Base-by-base conservation (phyloP, 2,329 filamentous ascomycete genomes). In the Stemphylium vesicarium region DNA sequence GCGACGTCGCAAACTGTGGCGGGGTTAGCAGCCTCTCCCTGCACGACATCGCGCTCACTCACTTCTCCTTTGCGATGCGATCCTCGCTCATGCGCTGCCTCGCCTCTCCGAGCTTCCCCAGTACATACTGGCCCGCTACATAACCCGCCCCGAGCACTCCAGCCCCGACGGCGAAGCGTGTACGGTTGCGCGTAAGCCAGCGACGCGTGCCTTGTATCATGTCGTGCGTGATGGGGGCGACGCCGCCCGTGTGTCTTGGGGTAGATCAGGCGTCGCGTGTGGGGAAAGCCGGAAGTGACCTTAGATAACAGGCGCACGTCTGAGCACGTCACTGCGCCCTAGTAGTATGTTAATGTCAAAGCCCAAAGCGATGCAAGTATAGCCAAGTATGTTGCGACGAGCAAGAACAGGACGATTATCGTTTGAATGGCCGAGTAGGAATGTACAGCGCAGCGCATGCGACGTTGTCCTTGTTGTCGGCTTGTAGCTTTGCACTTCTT, bases 31-130 rank as follows among this genome's bases (percentile, higher is more conserved):
- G 29, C 11, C 26, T 22, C 13, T 31, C 13, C 11, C 11, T 12
- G 29, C 11, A 11, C 6, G 20, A 15, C 2, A 8, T 0, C 10
- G 10, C 18, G 26, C 6, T 22, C 1, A 70, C 85, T 67, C 80
- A 97, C 94, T 99, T 99, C 80, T 99, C 95, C 75, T 94, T 93
- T 47, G 94, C 91, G 74, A 97, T 96, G 70, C 92, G 88, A 72
- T 98, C 95, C 77, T 92, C 94, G 78, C 90, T 93, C 91, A 97
- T 96, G 75, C 94, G 92, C 84, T 97, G 92, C 64, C 93, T 88
- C 67, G 94, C 92, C 77, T 98, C 93, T 63, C 89, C 89, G 70
- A 98, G 88, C 83, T 96, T 98, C 69, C 85, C 85, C 71, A 97
- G 77, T 64, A 96, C 86, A 88, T 97, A 99, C 77, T 96, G 92